A percentile compares a stretch with the other conserved stretches of the same genome.
Conservation (phyloP, 139 green algal genomes). For the Haematococcus sp. region DNA sequence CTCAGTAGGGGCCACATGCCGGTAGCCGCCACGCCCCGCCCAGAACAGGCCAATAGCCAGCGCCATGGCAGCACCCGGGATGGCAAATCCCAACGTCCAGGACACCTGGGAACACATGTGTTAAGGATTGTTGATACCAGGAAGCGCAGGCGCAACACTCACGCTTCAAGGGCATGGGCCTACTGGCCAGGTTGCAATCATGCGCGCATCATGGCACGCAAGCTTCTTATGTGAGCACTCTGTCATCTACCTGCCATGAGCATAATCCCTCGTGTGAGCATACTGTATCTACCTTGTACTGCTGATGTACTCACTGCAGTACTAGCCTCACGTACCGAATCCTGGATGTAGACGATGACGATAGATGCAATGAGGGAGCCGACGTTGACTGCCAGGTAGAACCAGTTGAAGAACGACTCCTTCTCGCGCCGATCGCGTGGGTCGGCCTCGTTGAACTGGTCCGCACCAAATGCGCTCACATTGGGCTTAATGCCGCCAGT, state of each 20-base stretch:
- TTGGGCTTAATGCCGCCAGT: slow-evolving; percentile 98
- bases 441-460: slow-evolving; percentile 92
- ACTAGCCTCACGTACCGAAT: neutral
- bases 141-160: neutral
- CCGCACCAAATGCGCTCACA: slow-evolving; percentile 93
- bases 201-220: too few relatives aligned
- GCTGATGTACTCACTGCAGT: neutral
- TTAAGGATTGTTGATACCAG: neutral
- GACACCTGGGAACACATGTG: slow-evolving; percentile 13
- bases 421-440: slow-evolving; percentile 79
- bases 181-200: neutral
- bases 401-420: slow-evolving; percentile 57
- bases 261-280: too few relatives aligned
- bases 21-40: slow-evolving; percentile 42
- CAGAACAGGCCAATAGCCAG: slow-evolving; percentile 77
- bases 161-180: too few relatives aligned
- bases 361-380: slow-evolving; percentile 83
- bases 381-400: slow-evolving; percentile 97
- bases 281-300: too few relatives aligned
- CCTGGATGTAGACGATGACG: slow-evolving; percentile 73
- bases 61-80: slow-evolving; percentile 77
- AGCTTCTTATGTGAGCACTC: too few relatives aligned
- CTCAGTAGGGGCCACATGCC: slow-evolving; percentile 71
- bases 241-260: too few relatives aligned
- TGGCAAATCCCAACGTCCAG: slow-evolving; percentile 87